These are phyloP conservation scores for Leccinum boreale DNA, from an alignment of 768 basidiomycete genomes.

Conservation along the genomic window DNA sequence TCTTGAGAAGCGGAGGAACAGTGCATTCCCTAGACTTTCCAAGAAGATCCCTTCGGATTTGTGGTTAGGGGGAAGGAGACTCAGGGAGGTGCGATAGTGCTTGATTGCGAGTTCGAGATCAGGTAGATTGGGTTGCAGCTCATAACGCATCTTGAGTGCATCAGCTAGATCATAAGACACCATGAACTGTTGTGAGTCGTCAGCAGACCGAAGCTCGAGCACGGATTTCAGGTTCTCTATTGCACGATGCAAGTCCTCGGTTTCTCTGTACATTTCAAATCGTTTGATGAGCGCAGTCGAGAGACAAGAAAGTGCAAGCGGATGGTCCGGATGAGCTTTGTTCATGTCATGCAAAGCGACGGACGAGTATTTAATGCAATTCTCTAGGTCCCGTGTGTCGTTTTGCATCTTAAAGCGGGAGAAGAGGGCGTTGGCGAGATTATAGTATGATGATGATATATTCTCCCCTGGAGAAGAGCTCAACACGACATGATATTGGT, in stretches of 20 bases:
- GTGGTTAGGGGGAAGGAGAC: slow-evolving; percentile 14
- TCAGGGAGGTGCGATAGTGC: slow-evolving; percentile 22
- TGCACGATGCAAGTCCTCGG: slow-evolving; percentile 27
- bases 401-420: slow-evolving; percentile 26
- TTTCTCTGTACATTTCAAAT: slow-evolving; percentile 14
- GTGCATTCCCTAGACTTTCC: slow-evolving; percentile 22
- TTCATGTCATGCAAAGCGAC: slow-evolving; percentile 17
- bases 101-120: slow-evolving; percentile 30
- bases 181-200: slow-evolving; percentile 11
- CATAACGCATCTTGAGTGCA: slow-evolving; percentile 27
- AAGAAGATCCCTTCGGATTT: slow-evolving; percentile 13
- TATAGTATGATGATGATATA: slow-evolving; percentile 21
- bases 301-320: slow-evolving; percentile 20
- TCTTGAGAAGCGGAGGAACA: slow-evolving; percentile 24
- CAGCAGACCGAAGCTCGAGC: slow-evolving; percentile 16
- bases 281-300: slow-evolving; percentile 23
- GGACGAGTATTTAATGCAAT: slow-evolving; percentile 21
- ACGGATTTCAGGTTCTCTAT: slow-evolving; percentile 22
- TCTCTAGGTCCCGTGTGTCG: slow-evolving; percentile 19
- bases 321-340: slow-evolving; percentile 14
- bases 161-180: slow-evolving; percentile 27
- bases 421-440: slow-evolving; percentile 30
- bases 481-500: slow-evolving; percentile 21
- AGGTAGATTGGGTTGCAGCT: slow-evolving; percentile 9
- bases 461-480: slow-evolving; percentile 17